Conservation (phyloP, 2,329 filamentous ascomycete species). For the Hysterium pulicare region DNA sequence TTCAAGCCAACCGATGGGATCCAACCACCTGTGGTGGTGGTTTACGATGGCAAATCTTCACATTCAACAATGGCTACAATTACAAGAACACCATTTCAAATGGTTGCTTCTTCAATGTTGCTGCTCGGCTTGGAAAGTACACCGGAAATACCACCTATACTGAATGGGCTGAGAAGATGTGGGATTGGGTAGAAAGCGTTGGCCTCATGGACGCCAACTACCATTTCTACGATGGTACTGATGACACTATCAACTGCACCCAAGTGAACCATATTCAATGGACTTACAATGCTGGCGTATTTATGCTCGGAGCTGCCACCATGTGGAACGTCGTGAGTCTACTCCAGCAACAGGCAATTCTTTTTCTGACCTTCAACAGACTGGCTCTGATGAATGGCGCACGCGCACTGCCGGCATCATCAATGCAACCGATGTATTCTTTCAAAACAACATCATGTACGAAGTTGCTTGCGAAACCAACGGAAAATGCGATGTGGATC, state of each 20-base stretch:
- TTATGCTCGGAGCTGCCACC: slow-evolving; percentile 45
- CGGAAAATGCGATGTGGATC: slow-evolving; percentile 47
- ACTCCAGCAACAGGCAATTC: not conserved
- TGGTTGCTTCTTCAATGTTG: slow-evolving; percentile 77
- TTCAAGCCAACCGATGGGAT: slow-evolving; percentile 69
- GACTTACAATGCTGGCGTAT: slow-evolving; percentile 48
- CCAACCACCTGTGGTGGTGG: slow-evolving; percentile 65
- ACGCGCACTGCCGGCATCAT: slow-evolving; percentile 32
- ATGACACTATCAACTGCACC: slow-evolving; percentile 43
- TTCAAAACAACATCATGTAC: slow-evolving; percentile 43
- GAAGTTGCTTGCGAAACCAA: slow-evolving; percentile 47
- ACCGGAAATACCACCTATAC: slow-evolving; percentile 55
- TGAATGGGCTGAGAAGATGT: slow-evolving; percentile 64
- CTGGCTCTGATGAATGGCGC: slow-evolving; percentile 32
- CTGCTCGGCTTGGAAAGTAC: slow-evolving; percentile 68
- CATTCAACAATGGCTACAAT: slow-evolving; percentile 69
- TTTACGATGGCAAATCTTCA: slow-evolving; percentile 77
- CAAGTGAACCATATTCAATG: slow-evolving; percentile 45
- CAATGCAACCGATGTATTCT: slow-evolving; percentile 41
- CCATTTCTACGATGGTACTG: slow-evolving; percentile 46
- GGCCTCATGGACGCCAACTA: slow-evolving; percentile 49
- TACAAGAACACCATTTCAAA: slow-evolving; percentile 85
- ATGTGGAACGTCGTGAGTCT: slow-evolving; percentile 48
- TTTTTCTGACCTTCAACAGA: slow-evolving; percentile 17
- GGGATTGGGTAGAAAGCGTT: slow-evolving; percentile 53